A percentile compares a stretch with the other conserved stretches of the same genome.
These are phyloP conservation scores for Podila epicladia DNA, from an alignment of 192 early-diverging fungal genomes.

Conservation along the genomic window DNA sequence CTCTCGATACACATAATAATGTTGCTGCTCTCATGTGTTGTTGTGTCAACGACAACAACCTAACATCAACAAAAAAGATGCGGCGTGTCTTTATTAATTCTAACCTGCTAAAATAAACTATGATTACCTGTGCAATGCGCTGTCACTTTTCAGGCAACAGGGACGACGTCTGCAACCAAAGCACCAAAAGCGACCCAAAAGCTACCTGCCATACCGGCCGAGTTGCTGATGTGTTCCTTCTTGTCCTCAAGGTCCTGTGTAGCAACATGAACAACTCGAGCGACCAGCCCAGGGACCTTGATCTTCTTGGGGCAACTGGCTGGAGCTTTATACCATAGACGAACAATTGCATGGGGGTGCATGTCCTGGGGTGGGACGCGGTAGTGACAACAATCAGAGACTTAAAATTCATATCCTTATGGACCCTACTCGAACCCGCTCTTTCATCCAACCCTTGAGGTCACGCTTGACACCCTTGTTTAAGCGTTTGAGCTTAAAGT, in stretches of 20 bases:
- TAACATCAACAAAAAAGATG: no score
- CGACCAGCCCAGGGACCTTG: not conserved
- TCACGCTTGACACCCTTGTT: constrained; percentile 6
- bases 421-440: constrained; percentile 4
- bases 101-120: no score
- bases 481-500: constrained; percentile 20
- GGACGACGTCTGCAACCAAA: not conserved
- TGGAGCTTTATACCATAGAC: not conserved
- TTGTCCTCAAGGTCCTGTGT: no score
- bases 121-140: no score
- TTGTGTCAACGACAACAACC: no score
- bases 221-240: not conserved
- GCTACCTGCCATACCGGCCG: constrained; percentile 7
- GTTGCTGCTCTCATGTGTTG: no score
- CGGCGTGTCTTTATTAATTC: no score
- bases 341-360: not conserved
- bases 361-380: constrained; percentile 11
- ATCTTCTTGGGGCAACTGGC: not conserved
- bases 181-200: constrained; percentile 17
- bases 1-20: no score
- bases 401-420: constrained; percentile 26
- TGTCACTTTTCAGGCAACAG: constrained; percentile 1
- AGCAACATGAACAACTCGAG: not conserved
- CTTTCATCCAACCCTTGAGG: constrained; percentile 18
- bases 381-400: constrained; percentile 3